Evolutionary conservation across 306 rosid genomes (phyloP).

Genomic region (Citrullus mucosospermus): DNA sequence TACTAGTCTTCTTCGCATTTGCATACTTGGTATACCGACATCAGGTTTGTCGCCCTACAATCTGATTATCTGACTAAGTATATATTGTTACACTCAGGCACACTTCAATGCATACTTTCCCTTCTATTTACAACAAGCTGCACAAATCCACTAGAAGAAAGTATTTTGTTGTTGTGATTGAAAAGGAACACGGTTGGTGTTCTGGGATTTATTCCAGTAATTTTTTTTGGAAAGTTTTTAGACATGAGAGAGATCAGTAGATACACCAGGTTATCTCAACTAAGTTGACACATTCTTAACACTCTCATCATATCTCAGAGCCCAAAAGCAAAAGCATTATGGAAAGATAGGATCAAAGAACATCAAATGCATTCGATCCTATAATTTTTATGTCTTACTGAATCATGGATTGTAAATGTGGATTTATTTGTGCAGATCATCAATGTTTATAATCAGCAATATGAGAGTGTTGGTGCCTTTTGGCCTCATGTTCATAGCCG

Average conservation of each 20-base stretch:
- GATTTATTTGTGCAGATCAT: constrained; percentile 44
- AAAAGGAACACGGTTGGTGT: background rate
- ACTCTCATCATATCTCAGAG: too few species aligned
- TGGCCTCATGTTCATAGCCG: constrained; percentile 98
- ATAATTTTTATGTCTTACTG: background rate
- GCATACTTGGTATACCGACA: constrained; percentile 97
- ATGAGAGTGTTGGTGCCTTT: constrained; percentile 93
- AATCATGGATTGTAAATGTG: background rate
- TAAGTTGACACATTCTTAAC: too few species aligned
- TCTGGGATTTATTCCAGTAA: background rate
- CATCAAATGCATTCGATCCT: background rate
- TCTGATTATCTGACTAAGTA: background rate
- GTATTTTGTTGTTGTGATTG: background rate
- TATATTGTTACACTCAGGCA: background rate
- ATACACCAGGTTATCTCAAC: too few species aligned
- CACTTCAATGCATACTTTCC: background rate
- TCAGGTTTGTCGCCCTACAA: constrained; percentile 47
- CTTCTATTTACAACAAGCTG: background rate
- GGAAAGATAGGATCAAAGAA: too few species aligned
- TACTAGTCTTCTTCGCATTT: constrained; percentile 78
- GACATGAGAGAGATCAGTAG: too few species aligned
- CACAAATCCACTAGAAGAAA: background rate
- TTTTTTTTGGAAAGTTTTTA: background rate
- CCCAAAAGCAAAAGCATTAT: too few species aligned
- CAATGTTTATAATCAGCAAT: constrained; percentile 85